Evolutionary conservation across 108 stramenopile genomes (phyloP).

Genomic region (Aurantiochytrium sp.): DNA sequence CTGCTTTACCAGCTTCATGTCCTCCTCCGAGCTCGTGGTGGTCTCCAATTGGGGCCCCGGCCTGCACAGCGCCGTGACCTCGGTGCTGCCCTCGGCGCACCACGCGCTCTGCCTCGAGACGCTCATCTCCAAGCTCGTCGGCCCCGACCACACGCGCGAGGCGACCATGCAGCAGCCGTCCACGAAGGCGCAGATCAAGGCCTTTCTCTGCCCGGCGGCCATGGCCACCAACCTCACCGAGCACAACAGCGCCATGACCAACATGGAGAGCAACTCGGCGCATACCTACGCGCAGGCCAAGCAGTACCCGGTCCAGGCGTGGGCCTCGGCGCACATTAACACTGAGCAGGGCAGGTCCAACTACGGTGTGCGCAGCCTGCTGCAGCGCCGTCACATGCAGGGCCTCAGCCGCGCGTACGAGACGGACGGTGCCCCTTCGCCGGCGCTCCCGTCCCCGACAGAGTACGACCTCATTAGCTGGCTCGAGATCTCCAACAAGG

Average conservation of each 20-base stretch:
- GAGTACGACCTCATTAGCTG: background rate
- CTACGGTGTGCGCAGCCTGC: background rate
- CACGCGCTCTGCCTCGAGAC: constrained; percentile 17
- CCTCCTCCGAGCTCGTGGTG: background rate
- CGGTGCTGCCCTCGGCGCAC: background rate
- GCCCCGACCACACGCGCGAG: background rate
- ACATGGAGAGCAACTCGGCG: constrained; percentile 15
- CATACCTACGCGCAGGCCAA: background rate
- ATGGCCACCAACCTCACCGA: background rate
- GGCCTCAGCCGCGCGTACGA: background rate
- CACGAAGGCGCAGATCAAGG: background rate
- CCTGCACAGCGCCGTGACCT: background rate
- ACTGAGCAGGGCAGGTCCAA: background rate
- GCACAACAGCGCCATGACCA: constrained; percentile 6
- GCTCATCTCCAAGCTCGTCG: background rate
- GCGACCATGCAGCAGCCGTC: background rate
- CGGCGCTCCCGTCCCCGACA: background rate
- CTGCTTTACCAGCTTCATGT: background rate
- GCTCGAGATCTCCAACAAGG: background rate
- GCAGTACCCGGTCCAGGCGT: background rate
- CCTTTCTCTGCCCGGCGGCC: background rate
- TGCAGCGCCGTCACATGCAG: background rate
- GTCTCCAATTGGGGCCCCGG: background rate
- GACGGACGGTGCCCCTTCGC: background rate
- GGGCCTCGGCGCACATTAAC: constrained; percentile 5